Evolutionary conservation across 345 rosid species (phyloP).

Genomic region (Brassica napus): DNA sequence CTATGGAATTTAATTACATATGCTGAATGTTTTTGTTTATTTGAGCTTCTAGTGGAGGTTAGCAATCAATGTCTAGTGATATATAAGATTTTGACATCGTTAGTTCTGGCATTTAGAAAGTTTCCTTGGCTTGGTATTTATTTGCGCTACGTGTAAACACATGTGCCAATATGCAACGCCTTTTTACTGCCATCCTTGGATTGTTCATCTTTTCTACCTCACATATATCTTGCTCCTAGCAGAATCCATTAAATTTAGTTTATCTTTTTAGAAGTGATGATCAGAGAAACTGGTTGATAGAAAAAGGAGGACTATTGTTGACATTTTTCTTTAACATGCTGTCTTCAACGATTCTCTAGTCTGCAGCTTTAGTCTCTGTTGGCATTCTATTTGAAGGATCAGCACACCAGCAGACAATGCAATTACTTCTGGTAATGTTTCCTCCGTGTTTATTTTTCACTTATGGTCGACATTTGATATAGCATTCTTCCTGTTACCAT

Average conservation of each 20-base stretch:
- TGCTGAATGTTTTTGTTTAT: background rate
- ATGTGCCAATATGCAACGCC: background rate
- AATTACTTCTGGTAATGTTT: conserved; percentile 68
- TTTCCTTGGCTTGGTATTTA: background rate
- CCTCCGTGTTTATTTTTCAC: background rate
- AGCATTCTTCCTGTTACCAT: conserved; percentile 17
- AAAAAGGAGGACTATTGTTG: conserved; percentile 2
- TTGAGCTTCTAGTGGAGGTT: background rate
- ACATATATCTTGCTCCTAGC: background rate
- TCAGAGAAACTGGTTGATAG: background rate
- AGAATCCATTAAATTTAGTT: background rate
- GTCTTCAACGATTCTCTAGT: conserved; percentile 30
- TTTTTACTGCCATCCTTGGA: conserved; percentile 3
- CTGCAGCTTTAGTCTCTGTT: conserved; percentile 57
- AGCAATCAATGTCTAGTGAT: no score
- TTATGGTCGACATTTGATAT: conserved; percentile 5
- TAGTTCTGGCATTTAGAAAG: background rate
- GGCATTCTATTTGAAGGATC: conserved; percentile 98
- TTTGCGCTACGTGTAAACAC: background rate
- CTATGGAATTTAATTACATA: background rate
- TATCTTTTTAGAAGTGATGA: background rate
- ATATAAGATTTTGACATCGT: background rate
- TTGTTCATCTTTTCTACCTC: background rate
- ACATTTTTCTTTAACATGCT: conserved; percentile 22
- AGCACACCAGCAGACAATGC: conserved; percentile 86